Conservation (phyloP, 2,329 filamentous ascomycete species). For the Arachnopeziza araneosa region DNA sequence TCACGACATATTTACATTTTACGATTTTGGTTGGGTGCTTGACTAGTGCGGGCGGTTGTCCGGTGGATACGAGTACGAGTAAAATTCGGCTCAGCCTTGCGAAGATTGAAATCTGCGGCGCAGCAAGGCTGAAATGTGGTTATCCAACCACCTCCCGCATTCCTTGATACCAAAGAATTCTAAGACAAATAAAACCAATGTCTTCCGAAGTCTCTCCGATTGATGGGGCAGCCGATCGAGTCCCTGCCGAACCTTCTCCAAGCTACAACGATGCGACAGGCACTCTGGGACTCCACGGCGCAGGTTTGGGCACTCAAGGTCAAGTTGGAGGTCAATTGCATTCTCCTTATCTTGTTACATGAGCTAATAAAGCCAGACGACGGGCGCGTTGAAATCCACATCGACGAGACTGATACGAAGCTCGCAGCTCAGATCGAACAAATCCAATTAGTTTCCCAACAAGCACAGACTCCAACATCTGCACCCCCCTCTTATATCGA, state of each 20-base stretch:
- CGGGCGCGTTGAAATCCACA: conserved; percentile 5
- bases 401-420: conserved; percentile 4
- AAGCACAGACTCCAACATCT: not conserved
- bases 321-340: conserved; percentile 35
- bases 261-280: conserved; percentile 4
- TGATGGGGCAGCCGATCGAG: conserved; percentile 49
- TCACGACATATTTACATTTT: too few relatives aligned
- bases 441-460: conserved; percentile 2
- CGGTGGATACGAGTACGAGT: too few relatives aligned
- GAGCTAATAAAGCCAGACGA: conserved; percentile 37
- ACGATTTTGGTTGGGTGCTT: too few relatives aligned
- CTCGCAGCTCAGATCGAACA: conserved; percentile 3
- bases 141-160: too few relatives aligned
- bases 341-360: not conserved
- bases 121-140: too few relatives aligned
- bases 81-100: too few relatives aligned
- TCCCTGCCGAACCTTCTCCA: not conserved
- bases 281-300: conserved; percentile 49
- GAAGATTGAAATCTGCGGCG: too few relatives aligned
- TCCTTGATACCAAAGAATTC: too few relatives aligned
- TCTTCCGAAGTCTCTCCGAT: conserved; percentile 37
- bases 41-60: too few relatives aligned
- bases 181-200: not conserved
- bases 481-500: not conserved
- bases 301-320: conserved; percentile 56